phyloP scores from a whole-genome alignment of 73 alveolate genomes.

The Tetrahymena borealis region DNA sequence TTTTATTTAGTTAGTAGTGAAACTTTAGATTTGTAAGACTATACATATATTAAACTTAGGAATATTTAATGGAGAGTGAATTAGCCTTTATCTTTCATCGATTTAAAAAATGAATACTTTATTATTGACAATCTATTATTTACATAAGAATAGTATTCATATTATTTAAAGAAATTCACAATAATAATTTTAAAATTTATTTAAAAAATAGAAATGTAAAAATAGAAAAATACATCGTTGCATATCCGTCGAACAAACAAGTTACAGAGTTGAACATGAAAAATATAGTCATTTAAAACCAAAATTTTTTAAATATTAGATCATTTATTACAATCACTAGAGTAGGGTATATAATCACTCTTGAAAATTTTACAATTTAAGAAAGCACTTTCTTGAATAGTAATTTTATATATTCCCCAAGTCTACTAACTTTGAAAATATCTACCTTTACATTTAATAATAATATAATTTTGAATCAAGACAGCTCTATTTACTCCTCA shows the following conservation, averaged over 20 bases:
- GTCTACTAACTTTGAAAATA: not conserved
- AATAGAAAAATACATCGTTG: not conserved
- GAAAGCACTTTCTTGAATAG: not conserved
- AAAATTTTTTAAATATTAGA: not conserved
- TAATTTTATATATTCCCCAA: not conserved
- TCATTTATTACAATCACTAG: not conserved
- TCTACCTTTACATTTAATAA: not conserved
- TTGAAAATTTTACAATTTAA: not conserved
- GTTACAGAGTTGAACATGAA: not conserved
- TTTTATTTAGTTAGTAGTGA: not conserved
- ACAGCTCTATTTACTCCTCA: not conserved
- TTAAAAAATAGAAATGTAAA: not conserved
- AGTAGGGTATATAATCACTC: not conserved
- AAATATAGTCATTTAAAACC: not conserved
- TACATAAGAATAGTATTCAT: too few species aligned
- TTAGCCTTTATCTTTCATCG: not conserved
- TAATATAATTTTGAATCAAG: not conserved
- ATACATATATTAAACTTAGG: not conserved
- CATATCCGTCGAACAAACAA: too few species aligned
- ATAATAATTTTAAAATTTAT: not conserved
- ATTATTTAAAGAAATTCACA: too few species aligned
- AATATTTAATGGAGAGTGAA: not conserved
- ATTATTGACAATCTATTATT: not conserved
- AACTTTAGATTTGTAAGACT: not conserved
- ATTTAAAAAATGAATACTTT: not conserved